Conservation (phyloP, 495 filamentous ascomycete genomes). For the Podospora pseudoanserina region DNA sequence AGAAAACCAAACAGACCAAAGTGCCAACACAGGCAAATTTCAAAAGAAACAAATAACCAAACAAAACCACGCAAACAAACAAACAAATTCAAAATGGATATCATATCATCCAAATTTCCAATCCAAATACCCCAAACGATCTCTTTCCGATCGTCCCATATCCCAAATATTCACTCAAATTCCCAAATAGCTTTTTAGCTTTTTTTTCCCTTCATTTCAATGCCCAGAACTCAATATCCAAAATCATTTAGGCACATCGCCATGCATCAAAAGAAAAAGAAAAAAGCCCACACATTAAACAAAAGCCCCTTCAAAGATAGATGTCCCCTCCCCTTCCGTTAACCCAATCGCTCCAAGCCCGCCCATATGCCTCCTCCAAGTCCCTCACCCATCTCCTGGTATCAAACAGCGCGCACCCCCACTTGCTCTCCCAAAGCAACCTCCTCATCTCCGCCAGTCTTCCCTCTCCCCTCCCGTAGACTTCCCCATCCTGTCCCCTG, state of each 20-base stretch:
- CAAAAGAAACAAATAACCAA: not conserved
- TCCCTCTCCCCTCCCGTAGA: constrained; percentile 57
- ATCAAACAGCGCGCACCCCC: constrained; percentile 84
- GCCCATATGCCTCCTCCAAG: constrained; percentile 82
- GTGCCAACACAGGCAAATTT: not conserved
- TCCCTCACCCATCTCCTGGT: constrained; percentile 89
- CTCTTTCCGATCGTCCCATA: not conserved
- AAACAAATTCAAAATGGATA: not conserved
- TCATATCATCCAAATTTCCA: not conserved
- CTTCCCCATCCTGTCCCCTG: constrained; percentile 24
- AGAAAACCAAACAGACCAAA: too few species aligned
- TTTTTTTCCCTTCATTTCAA: not conserved
- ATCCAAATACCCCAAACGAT: not conserved
- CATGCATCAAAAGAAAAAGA: not conserved
- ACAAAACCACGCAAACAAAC: not conserved
- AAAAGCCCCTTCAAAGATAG: constrained; percentile 44
- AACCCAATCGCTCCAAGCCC: constrained; percentile 87
- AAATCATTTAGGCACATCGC: not conserved
- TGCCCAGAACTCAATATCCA: not conserved
- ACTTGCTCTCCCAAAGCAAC: constrained; percentile 76
- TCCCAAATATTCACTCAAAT: not conserved
- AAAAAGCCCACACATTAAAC: not conserved
- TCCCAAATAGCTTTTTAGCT: not conserved
- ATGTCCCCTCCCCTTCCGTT: constrained; percentile 87
- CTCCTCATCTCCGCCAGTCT: constrained; percentile 70